Percentiles rank a stretch among this genome's conserved stretches.
phyloP scores from a whole-genome alignment of 75 land plant genomes.

The Picea glauca region DNA sequence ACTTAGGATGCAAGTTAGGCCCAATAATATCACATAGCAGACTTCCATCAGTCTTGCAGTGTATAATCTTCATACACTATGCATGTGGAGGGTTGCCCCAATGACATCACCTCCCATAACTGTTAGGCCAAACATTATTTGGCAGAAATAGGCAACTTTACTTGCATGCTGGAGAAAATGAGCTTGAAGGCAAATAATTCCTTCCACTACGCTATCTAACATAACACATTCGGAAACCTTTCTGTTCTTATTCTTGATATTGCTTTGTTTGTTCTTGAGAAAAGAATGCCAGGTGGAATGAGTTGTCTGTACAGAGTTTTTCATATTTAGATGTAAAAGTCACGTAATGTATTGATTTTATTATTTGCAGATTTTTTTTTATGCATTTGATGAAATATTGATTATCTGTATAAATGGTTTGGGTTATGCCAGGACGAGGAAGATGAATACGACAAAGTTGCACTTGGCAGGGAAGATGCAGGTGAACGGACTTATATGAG shows the following conservation, averaged over 20 bases:
- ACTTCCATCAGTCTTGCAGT: neutral
- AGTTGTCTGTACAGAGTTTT: neutral
- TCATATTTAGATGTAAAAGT: neutral
- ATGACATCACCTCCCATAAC: neutral
- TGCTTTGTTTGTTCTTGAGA: neutral
- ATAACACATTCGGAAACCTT: neutral
- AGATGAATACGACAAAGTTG: conserved; percentile 87
- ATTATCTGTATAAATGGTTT: neutral
- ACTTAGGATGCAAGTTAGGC: neutral
- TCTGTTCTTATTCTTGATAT: neutral
- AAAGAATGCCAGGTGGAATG: neutral
- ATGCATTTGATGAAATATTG: neutral
- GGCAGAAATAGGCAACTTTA: neutral
- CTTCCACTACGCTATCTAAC: neutral
- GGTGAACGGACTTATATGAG: conserved; percentile 72
- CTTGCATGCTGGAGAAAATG: neutral
- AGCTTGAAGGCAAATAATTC: neutral
- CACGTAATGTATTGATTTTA: neutral
- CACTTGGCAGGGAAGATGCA: conserved; percentile 54
- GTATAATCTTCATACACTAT: neutral
- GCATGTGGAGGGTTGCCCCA: neutral
- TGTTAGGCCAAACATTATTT: neutral
- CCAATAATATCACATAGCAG: neutral
- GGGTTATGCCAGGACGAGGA: conserved; percentile 74
- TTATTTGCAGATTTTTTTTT: neutral